Evolutionary conservation across 2,329 filamentous ascomycete genomes (phyloP).

Genomic region (Daldinia sp.): DNA sequence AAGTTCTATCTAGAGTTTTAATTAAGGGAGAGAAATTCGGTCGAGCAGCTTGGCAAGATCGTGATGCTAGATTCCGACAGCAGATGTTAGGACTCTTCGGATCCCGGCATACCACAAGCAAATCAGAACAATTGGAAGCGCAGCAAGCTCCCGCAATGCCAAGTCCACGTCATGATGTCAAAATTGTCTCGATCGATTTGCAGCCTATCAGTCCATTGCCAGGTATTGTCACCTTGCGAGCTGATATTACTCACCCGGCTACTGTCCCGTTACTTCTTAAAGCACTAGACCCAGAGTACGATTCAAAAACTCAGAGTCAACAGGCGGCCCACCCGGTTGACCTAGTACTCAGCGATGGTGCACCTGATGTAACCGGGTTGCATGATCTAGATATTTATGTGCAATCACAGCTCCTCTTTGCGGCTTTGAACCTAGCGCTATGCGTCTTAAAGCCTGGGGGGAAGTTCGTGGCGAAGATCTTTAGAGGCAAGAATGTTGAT

Average conservation of each 20-base stretch:
- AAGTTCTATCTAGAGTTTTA: slow-evolving; percentile 91
- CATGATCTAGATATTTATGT: slow-evolving; percentile 99
- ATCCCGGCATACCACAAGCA: slow-evolving; percentile 45
- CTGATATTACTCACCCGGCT: slow-evolving; percentile 96
- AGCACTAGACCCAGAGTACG: slow-evolving; percentile 81
- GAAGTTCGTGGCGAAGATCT: slow-evolving; percentile 98
- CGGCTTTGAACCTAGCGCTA: slow-evolving; percentile 90
- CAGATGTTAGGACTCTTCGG: slow-evolving; percentile 68
- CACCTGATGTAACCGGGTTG: slow-evolving; percentile 94
- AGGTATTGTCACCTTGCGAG: slow-evolving; percentile 90
- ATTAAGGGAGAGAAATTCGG: slow-evolving; percentile 96
- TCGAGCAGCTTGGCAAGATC: slow-evolving; percentile 86
- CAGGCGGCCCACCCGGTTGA: slow-evolving; percentile 84
- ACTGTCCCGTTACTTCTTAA: slow-evolving; percentile 90
- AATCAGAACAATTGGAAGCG: slow-evolving; percentile 40
- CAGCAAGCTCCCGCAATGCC: slow-evolving; percentile 46
- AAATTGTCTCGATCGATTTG: slow-evolving; percentile 95
- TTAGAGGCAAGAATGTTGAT: slow-evolving; percentile 94
- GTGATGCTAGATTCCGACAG: slow-evolving; percentile 74
- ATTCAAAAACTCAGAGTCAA: slow-evolving; percentile 59
- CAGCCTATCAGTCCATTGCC: slow-evolving; percentile 95
- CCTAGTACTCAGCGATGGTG: slow-evolving; percentile 93
- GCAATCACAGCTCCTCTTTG: slow-evolving; percentile 93
- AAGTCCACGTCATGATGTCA: slow-evolving; percentile 75
- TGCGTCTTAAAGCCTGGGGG: slow-evolving; percentile 93